phyloP scores from a whole-genome alignment of 2,329 filamentous ascomycete genomes.

The Venturia carpophila region DNA sequence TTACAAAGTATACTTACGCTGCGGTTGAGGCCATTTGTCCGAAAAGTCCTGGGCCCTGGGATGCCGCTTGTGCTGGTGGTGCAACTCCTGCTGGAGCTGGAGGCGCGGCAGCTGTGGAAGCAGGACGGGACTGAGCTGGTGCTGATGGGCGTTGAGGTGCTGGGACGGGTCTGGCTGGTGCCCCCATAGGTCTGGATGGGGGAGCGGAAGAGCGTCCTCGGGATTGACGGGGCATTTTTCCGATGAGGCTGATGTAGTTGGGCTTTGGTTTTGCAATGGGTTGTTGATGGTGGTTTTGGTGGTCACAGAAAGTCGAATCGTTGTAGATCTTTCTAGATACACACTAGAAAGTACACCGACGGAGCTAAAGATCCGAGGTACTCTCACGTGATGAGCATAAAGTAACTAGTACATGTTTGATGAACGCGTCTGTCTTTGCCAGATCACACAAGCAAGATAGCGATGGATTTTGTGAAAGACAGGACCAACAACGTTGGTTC shows the following conservation, averaged over 20 bases:
- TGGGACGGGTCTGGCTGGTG: constrained; percentile 54
- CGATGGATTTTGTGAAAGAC: background rate
- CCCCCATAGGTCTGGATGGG: constrained; percentile 15
- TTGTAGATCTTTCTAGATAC: background rate
- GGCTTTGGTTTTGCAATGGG: background rate
- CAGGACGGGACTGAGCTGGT: constrained; percentile 40
- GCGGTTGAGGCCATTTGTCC: constrained; percentile 97
- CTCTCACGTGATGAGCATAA: background rate
- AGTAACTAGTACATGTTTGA: background rate
- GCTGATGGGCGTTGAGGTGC: constrained; percentile 49
- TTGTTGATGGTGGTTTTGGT: background rate
- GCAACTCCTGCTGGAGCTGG: constrained; percentile 36
- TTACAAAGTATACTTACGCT: constrained; percentile 58
- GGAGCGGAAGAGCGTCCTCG: constrained; percentile 39
- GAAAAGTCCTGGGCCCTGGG: constrained; percentile 74
- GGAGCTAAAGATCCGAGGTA: background rate
- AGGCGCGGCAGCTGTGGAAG: constrained; percentile 43
- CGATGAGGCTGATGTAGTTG: background rate
- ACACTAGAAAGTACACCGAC: no score
- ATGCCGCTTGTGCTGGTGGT: constrained; percentile 39
- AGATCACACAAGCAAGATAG: background rate
- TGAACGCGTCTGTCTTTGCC: background rate
- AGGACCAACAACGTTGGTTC: background rate
- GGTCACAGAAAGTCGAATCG: background rate
- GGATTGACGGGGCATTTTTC: constrained; percentile 43